phyloP scores from a whole-genome alignment of 177 flowering plant species.

The Vitis hybrid region DNA sequence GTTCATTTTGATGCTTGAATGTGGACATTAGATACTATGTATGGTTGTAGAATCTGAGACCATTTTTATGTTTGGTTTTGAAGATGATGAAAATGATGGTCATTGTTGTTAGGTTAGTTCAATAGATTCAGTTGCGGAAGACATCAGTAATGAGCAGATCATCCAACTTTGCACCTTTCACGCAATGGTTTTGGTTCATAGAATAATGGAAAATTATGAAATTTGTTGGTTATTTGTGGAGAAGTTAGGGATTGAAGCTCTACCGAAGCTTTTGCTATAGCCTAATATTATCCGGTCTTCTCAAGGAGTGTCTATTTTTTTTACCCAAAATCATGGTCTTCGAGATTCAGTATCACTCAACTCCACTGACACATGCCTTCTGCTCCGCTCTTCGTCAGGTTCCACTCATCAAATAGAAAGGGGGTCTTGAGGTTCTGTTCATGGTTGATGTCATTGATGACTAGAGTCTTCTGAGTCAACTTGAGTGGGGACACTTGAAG shows the following conservation, averaged over 20 bases:
- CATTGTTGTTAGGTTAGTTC: conserved; percentile 25
- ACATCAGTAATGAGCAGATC: conserved; percentile 71
- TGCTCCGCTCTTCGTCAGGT: conserved; percentile 50
- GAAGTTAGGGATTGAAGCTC: conserved; percentile 86
- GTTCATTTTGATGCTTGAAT: too few species aligned
- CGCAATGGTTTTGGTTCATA: conserved; percentile 90
- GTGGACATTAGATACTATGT: too few species aligned
- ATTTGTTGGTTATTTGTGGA: conserved; percentile 94
- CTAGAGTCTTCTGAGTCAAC: too few species aligned
- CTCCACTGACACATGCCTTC: conserved; percentile 81
- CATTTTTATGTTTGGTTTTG: conserved; percentile 38
- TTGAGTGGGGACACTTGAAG: too few species aligned
- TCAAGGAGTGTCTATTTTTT: conserved; percentile 91
- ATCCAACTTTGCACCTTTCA: conserved; percentile 78
- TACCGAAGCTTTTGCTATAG: conserved; percentile 75
- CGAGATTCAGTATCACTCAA: conserved; percentile 93
- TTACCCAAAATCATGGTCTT: conserved; percentile 94
- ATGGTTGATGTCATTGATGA: too few species aligned
- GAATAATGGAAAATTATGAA: conserved; percentile 91
- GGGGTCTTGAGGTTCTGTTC: too few species aligned
- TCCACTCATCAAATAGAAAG: too few species aligned
- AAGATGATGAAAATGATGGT: conserved; percentile 43
- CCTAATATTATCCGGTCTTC: conserved; percentile 91
- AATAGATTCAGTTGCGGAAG: conserved; percentile 45
- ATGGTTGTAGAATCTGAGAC: too few species aligned